A percentile compares a stretch with the other conserved stretches of the same genome.
These are phyloP conservation scores for Chytriomyces hyalinus DNA, from an alignment of 192 early-diverging fungal species.

Conservation along the genomic window DNA sequence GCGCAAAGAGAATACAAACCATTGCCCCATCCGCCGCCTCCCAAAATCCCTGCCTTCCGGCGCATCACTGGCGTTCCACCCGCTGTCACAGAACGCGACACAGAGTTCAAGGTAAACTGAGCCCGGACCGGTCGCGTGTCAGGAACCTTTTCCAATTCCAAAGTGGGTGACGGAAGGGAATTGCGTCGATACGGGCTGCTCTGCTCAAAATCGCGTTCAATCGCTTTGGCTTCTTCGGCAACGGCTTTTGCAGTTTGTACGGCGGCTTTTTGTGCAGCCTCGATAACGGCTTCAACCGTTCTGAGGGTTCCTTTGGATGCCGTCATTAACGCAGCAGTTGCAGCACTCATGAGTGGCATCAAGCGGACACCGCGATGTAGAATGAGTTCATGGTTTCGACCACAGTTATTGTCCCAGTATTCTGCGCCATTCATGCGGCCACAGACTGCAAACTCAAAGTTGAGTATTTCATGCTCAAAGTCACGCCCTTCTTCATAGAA, in stretches of 20 bases:
- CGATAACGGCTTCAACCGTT: slow-evolving; percentile 15
- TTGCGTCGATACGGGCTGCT: not conserved
- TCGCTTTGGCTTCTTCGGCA: slow-evolving; percentile 16
- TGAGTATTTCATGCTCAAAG: not conserved
- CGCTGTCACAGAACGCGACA: too few species aligned
- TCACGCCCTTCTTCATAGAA: slow-evolving; percentile 8
- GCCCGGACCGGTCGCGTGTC: too few species aligned
- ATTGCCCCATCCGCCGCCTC: not conserved
- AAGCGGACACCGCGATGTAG: not conserved
- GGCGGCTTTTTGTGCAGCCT: slow-evolving; percentile 6
- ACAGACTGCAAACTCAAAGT: slow-evolving; percentile 47
- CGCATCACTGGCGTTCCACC: too few species aligned
- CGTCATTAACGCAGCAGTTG: slow-evolving; percentile 17
- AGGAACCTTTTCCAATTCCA: too few species aligned
- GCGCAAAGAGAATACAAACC: not conserved
- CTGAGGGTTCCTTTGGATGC: not conserved
- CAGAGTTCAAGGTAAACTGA: too few species aligned
- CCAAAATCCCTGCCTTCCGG: too few species aligned
- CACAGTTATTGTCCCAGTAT: slow-evolving; percentile 95
- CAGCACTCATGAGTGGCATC: slow-evolving; percentile 14
- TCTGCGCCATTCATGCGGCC: slow-evolving; percentile 74
- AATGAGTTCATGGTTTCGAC: slow-evolving; percentile 61
- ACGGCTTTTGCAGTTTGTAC: slow-evolving; percentile 2
- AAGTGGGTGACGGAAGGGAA: too few species aligned
- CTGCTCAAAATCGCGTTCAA: not conserved